These are phyloP conservation scores for Tetrahymena thermophila DNA, from an alignment of 73 alveolate genomes.

Conservation along the genomic window DNA sequence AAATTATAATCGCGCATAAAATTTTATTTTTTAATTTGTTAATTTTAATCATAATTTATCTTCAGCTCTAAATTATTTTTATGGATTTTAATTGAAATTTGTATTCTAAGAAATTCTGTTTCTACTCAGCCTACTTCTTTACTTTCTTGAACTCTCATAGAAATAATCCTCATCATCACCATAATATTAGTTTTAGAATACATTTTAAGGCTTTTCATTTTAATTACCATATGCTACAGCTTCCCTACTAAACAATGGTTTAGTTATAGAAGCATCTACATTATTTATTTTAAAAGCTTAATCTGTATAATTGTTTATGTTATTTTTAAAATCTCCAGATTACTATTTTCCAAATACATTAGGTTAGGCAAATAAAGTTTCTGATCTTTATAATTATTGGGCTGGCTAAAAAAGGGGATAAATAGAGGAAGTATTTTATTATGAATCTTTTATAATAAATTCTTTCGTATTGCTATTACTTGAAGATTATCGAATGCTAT, in stretches of 20 bases:
- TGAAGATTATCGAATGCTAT: background rate
- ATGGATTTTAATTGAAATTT: background rate
- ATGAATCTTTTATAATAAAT: no score
- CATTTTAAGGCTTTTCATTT: background rate
- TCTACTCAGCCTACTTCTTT: background rate
- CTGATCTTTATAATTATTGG: background rate
- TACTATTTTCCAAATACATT: no score
- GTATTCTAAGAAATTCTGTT: background rate
- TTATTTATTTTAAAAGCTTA: no score
- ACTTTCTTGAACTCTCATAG: background rate
- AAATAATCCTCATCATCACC: background rate
- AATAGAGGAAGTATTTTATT: background rate
- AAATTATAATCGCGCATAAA: no score
- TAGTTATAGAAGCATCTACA: background rate
- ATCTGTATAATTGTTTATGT: background rate
- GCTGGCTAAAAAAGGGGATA: background rate
- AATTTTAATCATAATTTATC: background rate
- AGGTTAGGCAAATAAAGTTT: background rate
- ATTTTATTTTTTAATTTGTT: no score
- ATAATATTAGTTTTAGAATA: no score
- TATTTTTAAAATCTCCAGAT: no score
- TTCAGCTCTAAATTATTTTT: background rate
- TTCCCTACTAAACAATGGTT: background rate
- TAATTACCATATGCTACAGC: background rate
- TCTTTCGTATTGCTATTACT: background rate